Evolutionary conservation across 345 rosid species (phyloP).

Genomic region (Arabidopsis thaliana): DNA sequence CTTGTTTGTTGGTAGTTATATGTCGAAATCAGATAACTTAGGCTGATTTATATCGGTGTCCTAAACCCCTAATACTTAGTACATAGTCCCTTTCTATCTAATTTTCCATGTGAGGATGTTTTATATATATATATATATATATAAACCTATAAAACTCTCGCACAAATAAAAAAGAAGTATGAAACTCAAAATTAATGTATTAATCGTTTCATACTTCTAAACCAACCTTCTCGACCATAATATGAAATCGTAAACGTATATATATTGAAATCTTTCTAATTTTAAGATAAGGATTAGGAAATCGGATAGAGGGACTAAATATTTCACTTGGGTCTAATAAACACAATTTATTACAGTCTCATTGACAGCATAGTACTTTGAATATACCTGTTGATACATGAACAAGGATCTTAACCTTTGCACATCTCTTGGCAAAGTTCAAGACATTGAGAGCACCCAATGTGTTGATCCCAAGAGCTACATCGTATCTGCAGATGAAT

Average conservation of each 20-base stretch:
- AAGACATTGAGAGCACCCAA: slow-evolving; percentile 55
- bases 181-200: neutral
- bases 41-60: slow-evolving; percentile 6
- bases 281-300: neutral
- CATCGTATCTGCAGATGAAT: slow-evolving; percentile 45
- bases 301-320: neutral
- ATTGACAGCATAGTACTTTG: slow-evolving; percentile 13
- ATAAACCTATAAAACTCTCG: too few species aligned
- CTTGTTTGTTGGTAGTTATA: slow-evolving; percentile 3
- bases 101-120: neutral
- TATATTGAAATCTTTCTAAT: neutral
- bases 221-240: neutral
- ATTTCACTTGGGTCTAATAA: neutral
- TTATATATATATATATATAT: too few species aligned
- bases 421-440: slow-evolving; percentile 61
- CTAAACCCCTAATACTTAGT: neutral
- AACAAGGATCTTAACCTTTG: slow-evolving; percentile 47
- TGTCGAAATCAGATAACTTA: slow-evolving; percentile 6
- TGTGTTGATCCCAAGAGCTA: slow-evolving; percentile 60
- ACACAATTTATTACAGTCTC: neutral
- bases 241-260: neutral
- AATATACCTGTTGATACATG: slow-evolving; percentile 77
- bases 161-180: neutral
- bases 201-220: slow-evolving; percentile 5
- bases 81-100: neutral